Conservation (phyloP, 2,329 filamentous ascomycete genomes). For the Leptographium lundbergii region DNA sequence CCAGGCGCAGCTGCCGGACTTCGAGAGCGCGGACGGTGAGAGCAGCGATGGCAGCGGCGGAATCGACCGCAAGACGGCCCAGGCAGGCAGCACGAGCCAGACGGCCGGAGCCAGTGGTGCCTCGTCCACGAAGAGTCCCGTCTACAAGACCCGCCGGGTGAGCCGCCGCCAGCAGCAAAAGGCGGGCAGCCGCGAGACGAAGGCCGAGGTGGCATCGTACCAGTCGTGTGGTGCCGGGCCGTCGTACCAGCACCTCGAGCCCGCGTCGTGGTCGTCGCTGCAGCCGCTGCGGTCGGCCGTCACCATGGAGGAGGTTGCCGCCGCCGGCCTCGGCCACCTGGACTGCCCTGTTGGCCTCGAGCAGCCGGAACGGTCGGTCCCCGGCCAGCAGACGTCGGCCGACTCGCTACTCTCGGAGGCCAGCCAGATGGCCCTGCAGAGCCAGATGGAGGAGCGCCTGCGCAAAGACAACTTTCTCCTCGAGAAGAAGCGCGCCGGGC, state of each 20-base stretch:
- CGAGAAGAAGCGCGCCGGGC: conserved; percentile 37
- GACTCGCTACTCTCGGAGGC: neutral
- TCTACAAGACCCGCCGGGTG: neutral
- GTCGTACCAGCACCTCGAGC: neutral
- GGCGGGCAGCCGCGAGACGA: neutral
- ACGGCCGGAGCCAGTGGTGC: neutral
- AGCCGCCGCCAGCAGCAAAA: neutral
- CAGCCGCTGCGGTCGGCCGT: neutral
- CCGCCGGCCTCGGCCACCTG: neutral
- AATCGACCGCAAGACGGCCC: neutral
- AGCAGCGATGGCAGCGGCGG: neutral
- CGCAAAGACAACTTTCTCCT: conserved; percentile 38
- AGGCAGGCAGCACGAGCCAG: neutral
- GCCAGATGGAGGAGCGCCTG: conserved; percentile 6
- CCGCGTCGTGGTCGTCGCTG: neutral
- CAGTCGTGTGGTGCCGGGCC: neutral
- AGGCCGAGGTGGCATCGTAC: neutral
- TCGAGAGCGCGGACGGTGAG: neutral
- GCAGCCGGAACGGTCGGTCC: neutral
- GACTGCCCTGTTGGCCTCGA: neutral
- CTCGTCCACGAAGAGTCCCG: neutral
- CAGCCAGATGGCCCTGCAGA: neutral
- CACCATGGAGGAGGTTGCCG: neutral
- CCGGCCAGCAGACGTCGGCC: neutral
- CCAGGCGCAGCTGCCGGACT: neutral